Evolutionary conservation across 73 alveolate genomes (phyloP).

Genomic region (Tetrahymena borealis): DNA sequence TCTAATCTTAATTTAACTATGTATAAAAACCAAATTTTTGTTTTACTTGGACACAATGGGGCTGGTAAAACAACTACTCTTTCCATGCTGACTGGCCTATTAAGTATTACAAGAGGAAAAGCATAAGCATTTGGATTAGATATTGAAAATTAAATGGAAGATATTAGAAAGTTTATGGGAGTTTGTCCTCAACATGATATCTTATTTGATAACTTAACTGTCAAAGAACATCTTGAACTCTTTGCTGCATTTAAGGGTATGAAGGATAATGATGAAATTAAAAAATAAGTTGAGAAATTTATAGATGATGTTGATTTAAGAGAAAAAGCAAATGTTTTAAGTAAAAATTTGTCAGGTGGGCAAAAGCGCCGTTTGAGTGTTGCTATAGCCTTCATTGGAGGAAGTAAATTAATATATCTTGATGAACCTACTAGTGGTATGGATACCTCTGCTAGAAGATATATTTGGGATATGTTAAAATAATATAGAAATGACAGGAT

Average conservation of each 20-base stretch:
- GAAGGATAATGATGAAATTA: conserved; percentile 9
- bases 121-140: conserved; percentile 54
- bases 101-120: conserved; percentile 51
- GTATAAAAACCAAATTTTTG: conserved; percentile 90
- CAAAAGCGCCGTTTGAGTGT: conserved; percentile 85
- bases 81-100: conserved; percentile 77
- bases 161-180: conserved; percentile 83
- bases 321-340: conserved; percentile 47
- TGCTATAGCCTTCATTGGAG: conserved; percentile 89
- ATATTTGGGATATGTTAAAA: conserved; percentile 89
- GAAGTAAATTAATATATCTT: conserved; percentile 67
- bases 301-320: conserved; percentile 58
- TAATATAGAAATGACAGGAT: conserved; percentile 72
- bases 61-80: conserved; percentile 98
- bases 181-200: conserved; percentile 96
- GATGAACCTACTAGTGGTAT: conserved; percentile 97
- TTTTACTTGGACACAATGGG: conserved; percentile 98
- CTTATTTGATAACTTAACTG: conserved; percentile 70
- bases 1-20: conserved; percentile 71
- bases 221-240: conserved; percentile 72
- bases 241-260: conserved; percentile 81
- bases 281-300: conserved; percentile 63
- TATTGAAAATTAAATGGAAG: conserved; percentile 53
- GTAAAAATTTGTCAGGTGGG: conserved; percentile 88
- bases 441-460: conserved; percentile 88